Conservation (phyloP, 2,329 filamentous ascomycete species). For the Ilyonectria destructans region DNA sequence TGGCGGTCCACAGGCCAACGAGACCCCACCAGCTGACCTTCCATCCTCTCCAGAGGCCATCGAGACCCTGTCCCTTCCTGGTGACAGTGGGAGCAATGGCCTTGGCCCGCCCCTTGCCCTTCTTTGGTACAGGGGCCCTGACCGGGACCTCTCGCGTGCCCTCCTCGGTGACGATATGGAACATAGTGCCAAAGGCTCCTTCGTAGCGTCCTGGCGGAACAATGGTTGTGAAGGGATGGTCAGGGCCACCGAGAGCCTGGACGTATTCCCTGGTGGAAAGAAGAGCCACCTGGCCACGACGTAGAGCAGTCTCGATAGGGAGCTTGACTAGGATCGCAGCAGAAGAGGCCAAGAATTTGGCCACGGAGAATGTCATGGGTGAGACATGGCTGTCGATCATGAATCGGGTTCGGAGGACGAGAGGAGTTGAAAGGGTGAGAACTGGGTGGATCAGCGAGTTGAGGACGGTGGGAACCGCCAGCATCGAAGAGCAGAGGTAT, state of each 20-base stretch:
- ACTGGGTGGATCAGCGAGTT: conserved; percentile 89
- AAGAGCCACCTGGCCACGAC: conserved; percentile 87
- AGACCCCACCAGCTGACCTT: conserved; percentile 85
- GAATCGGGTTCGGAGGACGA: conserved; percentile 89
- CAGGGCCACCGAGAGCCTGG: conserved; percentile 63
- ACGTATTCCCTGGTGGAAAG: conserved; percentile 71
- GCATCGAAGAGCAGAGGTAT: conserved; percentile 78
- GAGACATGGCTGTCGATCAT: conserved; percentile 86
- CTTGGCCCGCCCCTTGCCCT: conserved; percentile 53
- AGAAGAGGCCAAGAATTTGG: conserved; percentile 85
- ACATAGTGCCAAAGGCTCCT: conserved; percentile 94
- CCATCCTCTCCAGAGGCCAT: conserved; percentile 82
- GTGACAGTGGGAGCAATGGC: conserved; percentile 53
- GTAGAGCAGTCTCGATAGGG: conserved; percentile 91
- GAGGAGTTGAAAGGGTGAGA: conserved; percentile 85
- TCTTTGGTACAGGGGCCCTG: conserved; percentile 52
- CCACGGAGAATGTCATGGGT: conserved; percentile 85
- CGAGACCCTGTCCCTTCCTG: conserved; percentile 76
- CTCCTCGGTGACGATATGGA: conserved; percentile 87
- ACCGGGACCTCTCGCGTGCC: conserved; percentile 71
- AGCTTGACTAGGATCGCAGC: conserved; percentile 89
- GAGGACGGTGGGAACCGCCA: conserved; percentile 88
- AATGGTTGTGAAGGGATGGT: conserved; percentile 76
- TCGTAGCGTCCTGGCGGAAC: conserved; percentile 86
- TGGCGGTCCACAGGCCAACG: conserved; percentile 81